These are phyloP conservation scores for Hyaloscypha hepaticicola DNA, from an alignment of 495 filamentous ascomycete species.

Conservation along the genomic window DNA sequence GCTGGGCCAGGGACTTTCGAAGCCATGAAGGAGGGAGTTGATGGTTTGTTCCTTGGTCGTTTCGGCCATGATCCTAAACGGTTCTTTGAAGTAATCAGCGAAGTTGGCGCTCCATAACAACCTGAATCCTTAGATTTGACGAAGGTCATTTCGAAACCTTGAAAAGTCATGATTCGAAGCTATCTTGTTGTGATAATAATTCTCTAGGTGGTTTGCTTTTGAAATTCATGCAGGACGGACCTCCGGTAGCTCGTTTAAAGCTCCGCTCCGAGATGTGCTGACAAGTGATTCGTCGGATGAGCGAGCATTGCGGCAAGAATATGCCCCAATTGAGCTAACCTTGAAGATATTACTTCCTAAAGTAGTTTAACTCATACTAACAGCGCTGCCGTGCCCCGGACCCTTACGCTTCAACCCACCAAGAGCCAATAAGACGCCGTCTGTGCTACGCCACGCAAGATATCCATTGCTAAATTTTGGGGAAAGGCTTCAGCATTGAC, in stretches of 20 bases:
- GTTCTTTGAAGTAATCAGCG: conserved; percentile 64
- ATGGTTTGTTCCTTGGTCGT: conserved; percentile 79
- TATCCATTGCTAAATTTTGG: not conserved
- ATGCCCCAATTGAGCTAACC: not conserved
- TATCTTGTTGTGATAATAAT: not conserved
- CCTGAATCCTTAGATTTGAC: not conserved
- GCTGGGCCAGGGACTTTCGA: conserved; percentile 75
- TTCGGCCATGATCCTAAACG: conserved; percentile 75
- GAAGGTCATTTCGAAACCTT: not conserved
- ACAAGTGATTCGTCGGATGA: not conserved
- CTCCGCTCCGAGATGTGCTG: not conserved
- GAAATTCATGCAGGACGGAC: not conserved
- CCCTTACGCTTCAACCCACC: not conserved
- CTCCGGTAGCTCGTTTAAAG: not conserved
- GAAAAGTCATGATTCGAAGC: not conserved
- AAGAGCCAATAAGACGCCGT: not conserved
- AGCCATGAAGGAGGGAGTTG: conserved; percentile 62
- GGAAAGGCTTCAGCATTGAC: not conserved
- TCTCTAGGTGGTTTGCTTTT: not conserved
- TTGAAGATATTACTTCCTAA: not conserved
- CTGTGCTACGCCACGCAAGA: not conserved
- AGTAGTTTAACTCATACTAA: too few relatives aligned
- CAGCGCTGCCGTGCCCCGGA: not conserved
- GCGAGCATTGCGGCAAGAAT: not conserved
- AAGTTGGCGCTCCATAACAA: conserved; percentile 47